These are phyloP conservation scores for Boletus insuetus DNA, from an alignment of 768 basidiomycete species.

Conservation along the genomic window DNA sequence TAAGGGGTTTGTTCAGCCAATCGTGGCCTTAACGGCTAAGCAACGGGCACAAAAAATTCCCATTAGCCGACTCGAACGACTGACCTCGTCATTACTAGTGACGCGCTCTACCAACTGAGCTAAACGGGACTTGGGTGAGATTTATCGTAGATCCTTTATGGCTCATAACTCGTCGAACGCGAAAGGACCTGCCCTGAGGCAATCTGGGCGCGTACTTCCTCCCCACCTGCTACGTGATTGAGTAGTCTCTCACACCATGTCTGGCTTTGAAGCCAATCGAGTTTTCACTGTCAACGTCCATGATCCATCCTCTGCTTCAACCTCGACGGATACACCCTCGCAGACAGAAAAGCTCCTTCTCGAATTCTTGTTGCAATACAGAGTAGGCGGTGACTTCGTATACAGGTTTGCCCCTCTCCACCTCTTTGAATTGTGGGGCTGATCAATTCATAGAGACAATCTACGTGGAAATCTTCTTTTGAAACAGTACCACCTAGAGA, in stretches of 20 bases:
- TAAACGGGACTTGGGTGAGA: constrained; percentile 28
- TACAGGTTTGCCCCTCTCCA: constrained; percentile 61
- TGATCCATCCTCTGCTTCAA: constrained; percentile 48
- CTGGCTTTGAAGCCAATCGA: constrained; percentile 81
- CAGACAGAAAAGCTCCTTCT: constrained; percentile 77
- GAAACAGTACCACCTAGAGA: constrained; percentile 83
- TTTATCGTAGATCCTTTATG: too few relatives aligned
- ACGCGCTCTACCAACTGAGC: constrained; percentile 52
- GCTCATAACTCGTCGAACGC: constrained; percentile 13
- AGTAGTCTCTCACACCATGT: constrained; percentile 47
- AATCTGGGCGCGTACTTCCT: constrained; percentile 9
- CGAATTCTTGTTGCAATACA: constrained; percentile 85
- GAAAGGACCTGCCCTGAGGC: constrained; percentile 31
- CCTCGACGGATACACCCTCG: constrained; percentile 68
- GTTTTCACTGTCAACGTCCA: constrained; percentile 82
- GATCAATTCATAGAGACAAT: constrained; percentile 57
- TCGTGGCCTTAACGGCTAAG: neutral
- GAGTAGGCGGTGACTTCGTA: constrained; percentile 87
- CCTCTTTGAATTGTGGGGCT: neutral
- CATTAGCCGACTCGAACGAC: constrained; percentile 43
- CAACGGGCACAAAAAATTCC: constrained; percentile 25
- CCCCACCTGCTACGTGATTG: neutral
- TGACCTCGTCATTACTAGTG: constrained; percentile 48
- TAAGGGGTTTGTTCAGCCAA: neutral
- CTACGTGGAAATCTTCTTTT: constrained; percentile 85